Evolutionary conservation across 73 alveolate species (phyloP), one percentile per base, ranked within the genome.

Genomic region (Paramecium biaurelia): DNA sequence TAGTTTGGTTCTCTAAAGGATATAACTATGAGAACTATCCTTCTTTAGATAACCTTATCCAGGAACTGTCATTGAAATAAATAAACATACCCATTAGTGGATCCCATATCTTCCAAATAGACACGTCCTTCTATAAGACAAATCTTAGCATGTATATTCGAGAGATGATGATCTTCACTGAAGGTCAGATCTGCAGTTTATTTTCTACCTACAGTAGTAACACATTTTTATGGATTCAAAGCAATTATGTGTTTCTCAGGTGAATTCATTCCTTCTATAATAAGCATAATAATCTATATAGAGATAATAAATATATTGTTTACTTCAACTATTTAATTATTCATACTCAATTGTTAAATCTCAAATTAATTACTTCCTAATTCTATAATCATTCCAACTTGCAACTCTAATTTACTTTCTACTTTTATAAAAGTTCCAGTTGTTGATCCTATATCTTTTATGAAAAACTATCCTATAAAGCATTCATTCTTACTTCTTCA

Each of bases 401-500:
- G 59, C 10, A 96, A 79, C 12, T 89, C 92, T 18, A 93, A 94
- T 85, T 95, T 95, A 15, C 85, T 41, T 28, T 96, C 90, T 35
- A 96, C 95, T 95, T 94, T 96, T 10, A 96, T 79, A 76, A 96
- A 96, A 9, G 97, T 84, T 4, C 98, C 98, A 15, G 98, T 96
- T 9, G 98, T 94, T 57, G 95, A 76, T 7, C 98, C 98, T 30
- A 96, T 92, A 23, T 96, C 98, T 92, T 94, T 92, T 7, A 96
- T 67, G 85, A 14, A 89, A 30, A 89, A 89, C 76, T 89, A 70
- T 53, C 26, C 26, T 23, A 76, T 42, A 10, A 18, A 47, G 43
- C 6, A 11, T 14, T 38, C 1, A 41, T 12, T 30, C 21, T n/a
- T 43, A 79, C 90, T 23, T 79, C 76, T 9, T 89, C 56, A 21